Evolutionary conservation across 495 filamentous ascomycete genomes (phyloP).

Genomic region (Cairneyella variabilis): DNA sequence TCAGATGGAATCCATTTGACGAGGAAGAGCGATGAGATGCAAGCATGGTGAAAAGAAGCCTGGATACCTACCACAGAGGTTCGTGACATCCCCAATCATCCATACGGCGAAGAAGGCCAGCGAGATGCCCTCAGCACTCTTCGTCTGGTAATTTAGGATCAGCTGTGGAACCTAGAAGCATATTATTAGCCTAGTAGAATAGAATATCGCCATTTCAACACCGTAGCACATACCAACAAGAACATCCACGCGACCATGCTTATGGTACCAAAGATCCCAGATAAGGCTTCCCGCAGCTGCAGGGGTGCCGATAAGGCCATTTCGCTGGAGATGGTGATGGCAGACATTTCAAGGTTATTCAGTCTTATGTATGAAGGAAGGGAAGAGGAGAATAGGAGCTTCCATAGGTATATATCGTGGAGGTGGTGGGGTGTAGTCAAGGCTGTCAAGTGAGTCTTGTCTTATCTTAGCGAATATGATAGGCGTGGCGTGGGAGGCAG

Average conservation of each 20-base stretch:
- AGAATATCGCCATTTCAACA: conserved; percentile 3
- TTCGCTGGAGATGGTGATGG: not conserved
- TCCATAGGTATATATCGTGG: too few relatives aligned
- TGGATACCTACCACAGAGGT: conserved; percentile 68
- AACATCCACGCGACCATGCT: conserved; percentile 85
- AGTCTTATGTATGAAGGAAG: not conserved
- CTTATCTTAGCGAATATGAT: not conserved
- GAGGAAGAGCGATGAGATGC: not conserved
- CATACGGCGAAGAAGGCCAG: conserved; percentile 85
- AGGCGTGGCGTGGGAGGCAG: too few relatives aligned
- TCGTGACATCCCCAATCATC: conserved; percentile 80
- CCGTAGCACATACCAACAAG: conserved; percentile 55
- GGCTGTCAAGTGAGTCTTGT: conserved; percentile 12
- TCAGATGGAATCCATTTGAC: too few relatives aligned
- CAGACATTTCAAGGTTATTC: conserved; percentile 13
- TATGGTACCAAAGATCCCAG: conserved; percentile 75
- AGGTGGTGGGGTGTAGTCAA: too few relatives aligned
- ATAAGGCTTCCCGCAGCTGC: conserved; percentile 59
- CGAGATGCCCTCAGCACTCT: conserved; percentile 83
- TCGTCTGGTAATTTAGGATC: conserved; percentile 82
- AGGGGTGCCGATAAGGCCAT: conserved; percentile 18
- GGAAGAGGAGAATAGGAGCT: conserved; percentile 20
- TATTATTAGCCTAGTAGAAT: conserved; percentile 8
- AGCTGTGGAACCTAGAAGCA: conserved; percentile 87
- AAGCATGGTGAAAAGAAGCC: not conserved